These are phyloP conservation scores for Myochromella boudieri DNA, from an alignment of 768 basidiomycete species.

Conservation along the genomic window DNA sequence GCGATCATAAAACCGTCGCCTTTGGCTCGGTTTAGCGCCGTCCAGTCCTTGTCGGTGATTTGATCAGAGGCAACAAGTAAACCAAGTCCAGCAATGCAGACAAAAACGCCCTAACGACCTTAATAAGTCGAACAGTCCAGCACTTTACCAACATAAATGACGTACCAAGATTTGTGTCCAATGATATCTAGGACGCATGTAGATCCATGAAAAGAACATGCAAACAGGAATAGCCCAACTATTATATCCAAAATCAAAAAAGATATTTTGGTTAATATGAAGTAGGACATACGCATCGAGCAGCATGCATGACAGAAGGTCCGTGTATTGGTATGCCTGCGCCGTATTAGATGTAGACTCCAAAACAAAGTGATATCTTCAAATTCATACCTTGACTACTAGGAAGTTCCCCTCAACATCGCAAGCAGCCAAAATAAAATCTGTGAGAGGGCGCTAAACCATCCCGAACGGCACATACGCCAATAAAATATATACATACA, in stretches of 20 bases:
- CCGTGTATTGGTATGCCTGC: conserved; percentile 83
- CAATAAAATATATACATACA: conserved; percentile 43
- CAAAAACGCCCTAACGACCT: conserved; percentile 56
- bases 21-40: conserved; percentile 63
- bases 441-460: conserved; percentile 32
- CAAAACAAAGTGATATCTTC: background rate
- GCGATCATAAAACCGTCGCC: conserved; percentile 88
- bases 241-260: background rate
- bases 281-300: conserved; percentile 66
- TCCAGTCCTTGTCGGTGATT: conserved; percentile 74
- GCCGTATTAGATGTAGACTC: background rate
- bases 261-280: background rate
- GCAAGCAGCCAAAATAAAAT: conserved; percentile 73
- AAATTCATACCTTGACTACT: conserved; percentile 61
- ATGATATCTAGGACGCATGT: conserved; percentile 77
- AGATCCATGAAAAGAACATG: conserved; percentile 79
- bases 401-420: conserved; percentile 91
- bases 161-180: conserved; percentile 78
- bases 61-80: conserved; percentile 79
- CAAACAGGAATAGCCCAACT: conserved; percentile 92
- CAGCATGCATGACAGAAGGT: conserved; percentile 87
- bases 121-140: background rate
- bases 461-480: background rate
- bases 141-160: conserved; percentile 17
- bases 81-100: conserved; percentile 76